Conservation (phyloP, 371 early-diverging fungal genomes). For the Entomophthora muscae region DNA sequence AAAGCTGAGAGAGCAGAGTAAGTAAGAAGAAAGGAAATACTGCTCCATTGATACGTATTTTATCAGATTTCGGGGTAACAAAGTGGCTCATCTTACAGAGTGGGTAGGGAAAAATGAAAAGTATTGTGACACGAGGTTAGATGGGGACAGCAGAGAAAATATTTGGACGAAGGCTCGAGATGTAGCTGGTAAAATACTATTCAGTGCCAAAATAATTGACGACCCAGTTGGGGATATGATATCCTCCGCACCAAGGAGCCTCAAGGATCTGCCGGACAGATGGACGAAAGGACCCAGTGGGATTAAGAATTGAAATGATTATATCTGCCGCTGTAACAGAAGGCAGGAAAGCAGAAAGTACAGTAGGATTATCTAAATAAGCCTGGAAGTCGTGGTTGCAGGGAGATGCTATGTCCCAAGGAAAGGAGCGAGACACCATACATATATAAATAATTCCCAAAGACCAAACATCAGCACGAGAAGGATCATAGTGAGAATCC, state of each 20-base stretch:
- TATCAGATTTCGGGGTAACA: no score
- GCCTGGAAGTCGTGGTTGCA: slow-evolving; percentile 17
- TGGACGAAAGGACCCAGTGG: slow-evolving; percentile 4
- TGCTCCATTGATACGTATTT: no score
- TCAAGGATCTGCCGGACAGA: slow-evolving; percentile 1
- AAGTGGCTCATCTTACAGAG: no score
- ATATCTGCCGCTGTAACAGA: slow-evolving; percentile 1
- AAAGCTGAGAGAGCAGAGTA: no score
- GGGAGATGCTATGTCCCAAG: slow-evolving; percentile 34
- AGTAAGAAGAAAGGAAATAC: no score
- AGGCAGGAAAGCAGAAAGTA: background rate
- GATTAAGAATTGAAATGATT: slow-evolving; percentile 3
- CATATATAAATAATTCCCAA: slow-evolving; percentile 48
- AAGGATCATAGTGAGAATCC: slow-evolving; percentile 29
- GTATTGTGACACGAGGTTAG: no score
- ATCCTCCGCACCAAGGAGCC: slow-evolving; percentile 1
- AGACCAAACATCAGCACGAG: slow-evolving; percentile 48
- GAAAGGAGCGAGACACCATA: slow-evolving; percentile 42
- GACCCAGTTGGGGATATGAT: slow-evolving; percentile 6
- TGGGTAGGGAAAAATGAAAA: no score
- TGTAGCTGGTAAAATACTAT: background rate
- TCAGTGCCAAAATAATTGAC: background rate
- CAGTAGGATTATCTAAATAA: background rate
- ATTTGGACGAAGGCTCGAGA: no score
- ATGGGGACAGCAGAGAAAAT: no score